Percentiles rank a stretch among this genome's conserved stretches.
phyloP scores from a whole-genome alignment of 106 monocot species.

The Dioscorea dumetorum region DNA sequence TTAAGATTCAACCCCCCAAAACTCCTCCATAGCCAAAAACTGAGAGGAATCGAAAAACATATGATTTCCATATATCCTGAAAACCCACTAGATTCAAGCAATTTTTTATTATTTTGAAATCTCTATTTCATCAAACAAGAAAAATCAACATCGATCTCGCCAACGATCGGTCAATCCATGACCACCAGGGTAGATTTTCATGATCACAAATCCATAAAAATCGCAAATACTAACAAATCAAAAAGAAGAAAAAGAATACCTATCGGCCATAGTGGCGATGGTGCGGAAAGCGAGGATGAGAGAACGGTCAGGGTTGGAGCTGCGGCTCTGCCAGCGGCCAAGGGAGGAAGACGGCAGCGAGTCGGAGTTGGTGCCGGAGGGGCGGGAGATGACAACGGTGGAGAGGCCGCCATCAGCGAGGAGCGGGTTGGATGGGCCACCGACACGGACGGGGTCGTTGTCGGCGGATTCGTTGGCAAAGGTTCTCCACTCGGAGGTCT shows the following conservation, averaged over 20 bases:
- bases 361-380: conserved; percentile 2
- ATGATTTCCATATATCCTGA: too few species aligned
- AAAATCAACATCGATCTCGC: neutral
- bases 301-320: conserved; percentile 7
- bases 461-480: conserved; percentile 56
- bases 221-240: neutral
- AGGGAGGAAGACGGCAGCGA: conserved; percentile 4
- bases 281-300: conserved; percentile 8
- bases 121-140: neutral
- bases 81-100: too few species aligned
- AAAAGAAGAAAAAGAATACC: neutral
- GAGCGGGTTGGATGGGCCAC: conserved; percentile 14
- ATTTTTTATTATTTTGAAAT: too few species aligned
- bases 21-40: too few species aligned
- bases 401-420: conserved; percentile 16
- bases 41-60: too few species aligned
- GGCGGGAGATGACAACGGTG: conserved; percentile 8
- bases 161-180: too few species aligned
- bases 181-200: too few species aligned
- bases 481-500: conserved; percentile 64
- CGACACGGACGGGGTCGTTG: conserved; percentile 30
- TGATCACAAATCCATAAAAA: neutral
- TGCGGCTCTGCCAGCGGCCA: conserved; percentile 9
- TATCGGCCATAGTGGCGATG: conserved; percentile 16
- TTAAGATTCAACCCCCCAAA: too few species aligned